Conservation (phyloP, 768 basidiomycete genomes). For the Coprinopsis sp. region DNA sequence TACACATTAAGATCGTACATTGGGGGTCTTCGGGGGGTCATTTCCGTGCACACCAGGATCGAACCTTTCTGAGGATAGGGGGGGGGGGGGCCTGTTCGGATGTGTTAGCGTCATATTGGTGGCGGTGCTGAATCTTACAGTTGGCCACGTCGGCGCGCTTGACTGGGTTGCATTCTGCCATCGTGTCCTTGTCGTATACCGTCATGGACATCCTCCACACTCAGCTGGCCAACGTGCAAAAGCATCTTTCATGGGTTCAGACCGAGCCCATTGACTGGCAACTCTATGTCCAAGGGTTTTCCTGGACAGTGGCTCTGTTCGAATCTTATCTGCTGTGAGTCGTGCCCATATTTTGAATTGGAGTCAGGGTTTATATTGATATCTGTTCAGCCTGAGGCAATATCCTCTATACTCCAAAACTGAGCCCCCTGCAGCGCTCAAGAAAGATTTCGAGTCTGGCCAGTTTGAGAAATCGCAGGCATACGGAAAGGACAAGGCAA, state of each 20-base stretch:
- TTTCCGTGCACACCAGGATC: no score
- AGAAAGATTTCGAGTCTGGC: conserved; percentile 58
- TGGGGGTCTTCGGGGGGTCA: no score
- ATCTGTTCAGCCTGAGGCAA: conserved; percentile 58
- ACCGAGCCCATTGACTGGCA: conserved; percentile 78
- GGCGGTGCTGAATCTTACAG: conserved; percentile 2
- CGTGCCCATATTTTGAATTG: conserved; percentile 3
- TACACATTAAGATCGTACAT: no score
- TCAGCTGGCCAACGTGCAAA: conserved; percentile 53
- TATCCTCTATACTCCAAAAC: conserved; percentile 79
- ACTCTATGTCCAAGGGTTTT: conserved; percentile 69
- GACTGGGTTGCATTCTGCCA: no score
- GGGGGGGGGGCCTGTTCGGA: no score
- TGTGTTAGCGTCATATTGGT: no score
- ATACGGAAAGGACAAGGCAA: conserved; percentile 89
- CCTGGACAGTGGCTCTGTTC: conserved; percentile 76
- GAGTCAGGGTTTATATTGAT: not conserved
- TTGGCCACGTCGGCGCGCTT: conserved; percentile 8
- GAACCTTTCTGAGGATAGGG: no score
- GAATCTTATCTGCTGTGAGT: conserved; percentile 85
- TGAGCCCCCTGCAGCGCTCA: conserved; percentile 66
- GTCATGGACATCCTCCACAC: conserved; percentile 61
- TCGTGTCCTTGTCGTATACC: conserved; percentile 12
- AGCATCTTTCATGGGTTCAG: conserved; percentile 64
- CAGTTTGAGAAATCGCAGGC: conserved; percentile 86